Base-by-base conservation (phyloP, 2,329 filamentous ascomycete genomes). In the Biscogniauxia marginata region DNA sequence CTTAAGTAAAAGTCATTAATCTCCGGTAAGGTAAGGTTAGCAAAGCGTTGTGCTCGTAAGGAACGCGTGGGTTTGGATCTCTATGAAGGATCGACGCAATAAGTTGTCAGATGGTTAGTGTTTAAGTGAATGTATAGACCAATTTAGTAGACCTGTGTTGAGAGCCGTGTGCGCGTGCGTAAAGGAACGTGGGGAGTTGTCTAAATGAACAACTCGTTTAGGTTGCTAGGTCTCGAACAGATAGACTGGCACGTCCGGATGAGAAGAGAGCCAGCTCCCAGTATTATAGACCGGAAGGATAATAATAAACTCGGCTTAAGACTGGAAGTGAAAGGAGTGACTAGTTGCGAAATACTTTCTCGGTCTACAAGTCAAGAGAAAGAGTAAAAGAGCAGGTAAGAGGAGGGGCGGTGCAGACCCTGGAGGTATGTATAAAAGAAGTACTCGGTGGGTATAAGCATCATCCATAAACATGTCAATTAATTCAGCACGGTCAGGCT, bases 191-290 rank as follows among this genome's bases (percentile, higher is more conserved):
- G 69, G 59, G 73, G 73, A 78, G 73, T 73, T 72, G 72, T 69
- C 71, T 70, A 66, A 67, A 67, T 67, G 70, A 71, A 70, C 72
- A 74, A 73, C 76, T 76, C 74, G 75, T 76, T 77, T 62, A 62
- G 60, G 58, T 67, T 67, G 59, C 66, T 70, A 63, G 64, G 65
- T 66, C 67, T 70, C 69, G 66, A 65, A 71, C 64, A 66, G 59
- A 64, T 65, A 66, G 63, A 70, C 71, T 73, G 73, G 67, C 59
- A 60, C 67, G 72, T 75, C 72, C 69, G 70, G 70, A 73, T 72
- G 66, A 66, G 67, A 73, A 79, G 77, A 82, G 79, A 81, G 75
- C 80, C 80, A 80, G 80, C 79, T 83, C 79, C 75, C 77, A 77
- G 77, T 71, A 70, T 74, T 74, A 74, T 74, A 75, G 71, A 71